Conservation (phyloP, 306 rosid species). For the Prinsepia uniflora region DNA sequence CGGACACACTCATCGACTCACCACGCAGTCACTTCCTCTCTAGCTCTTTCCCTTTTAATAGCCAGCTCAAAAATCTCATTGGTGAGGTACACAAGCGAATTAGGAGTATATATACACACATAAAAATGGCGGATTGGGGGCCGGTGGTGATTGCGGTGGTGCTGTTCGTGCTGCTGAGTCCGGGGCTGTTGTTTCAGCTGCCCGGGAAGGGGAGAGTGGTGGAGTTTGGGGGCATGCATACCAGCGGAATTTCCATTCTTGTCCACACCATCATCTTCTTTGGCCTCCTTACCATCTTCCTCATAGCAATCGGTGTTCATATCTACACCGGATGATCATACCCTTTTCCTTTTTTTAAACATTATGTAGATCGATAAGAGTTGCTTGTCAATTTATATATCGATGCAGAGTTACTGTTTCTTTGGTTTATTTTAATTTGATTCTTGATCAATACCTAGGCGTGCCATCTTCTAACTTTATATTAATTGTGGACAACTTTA, state of each 20-base stretch:
- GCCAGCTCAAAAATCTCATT: not conserved
- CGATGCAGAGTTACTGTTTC: too few species aligned
- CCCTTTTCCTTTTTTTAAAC: not conserved
- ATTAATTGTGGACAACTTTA: too few species aligned
- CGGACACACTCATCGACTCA: too few species aligned
- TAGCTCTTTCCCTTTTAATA: not conserved
- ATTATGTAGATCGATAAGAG: not conserved
- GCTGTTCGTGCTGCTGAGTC: slow-evolving; percentile 58
- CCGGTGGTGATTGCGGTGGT: slow-evolving; percentile 73
- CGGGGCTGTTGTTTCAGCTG: slow-evolving; percentile 57
- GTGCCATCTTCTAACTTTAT: too few species aligned
- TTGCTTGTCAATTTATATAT: not conserved
- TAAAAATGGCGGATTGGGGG: slow-evolving; percentile 66
- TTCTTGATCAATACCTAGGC: too few species aligned
- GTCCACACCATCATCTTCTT: slow-evolving; percentile 63
- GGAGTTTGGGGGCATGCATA: slow-evolving; percentile 57
- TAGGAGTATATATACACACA: not conserved
- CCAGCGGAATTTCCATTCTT: slow-evolving; percentile 48
- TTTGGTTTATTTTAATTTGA: not conserved
- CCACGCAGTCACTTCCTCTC: not conserved
- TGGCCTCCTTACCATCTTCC: slow-evolving; percentile 61
- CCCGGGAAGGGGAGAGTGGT: slow-evolving; percentile 52
- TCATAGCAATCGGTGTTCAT: slow-evolving; percentile 60
- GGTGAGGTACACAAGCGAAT: not conserved
- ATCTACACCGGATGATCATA: slow-evolving; percentile 41